Percentiles rank a stretch among this genome's conserved stretches.
Evolutionary conservation across 768 basidiomycete genomes (phyloP).

Genomic region (Tricholoma matsutake): DNA sequence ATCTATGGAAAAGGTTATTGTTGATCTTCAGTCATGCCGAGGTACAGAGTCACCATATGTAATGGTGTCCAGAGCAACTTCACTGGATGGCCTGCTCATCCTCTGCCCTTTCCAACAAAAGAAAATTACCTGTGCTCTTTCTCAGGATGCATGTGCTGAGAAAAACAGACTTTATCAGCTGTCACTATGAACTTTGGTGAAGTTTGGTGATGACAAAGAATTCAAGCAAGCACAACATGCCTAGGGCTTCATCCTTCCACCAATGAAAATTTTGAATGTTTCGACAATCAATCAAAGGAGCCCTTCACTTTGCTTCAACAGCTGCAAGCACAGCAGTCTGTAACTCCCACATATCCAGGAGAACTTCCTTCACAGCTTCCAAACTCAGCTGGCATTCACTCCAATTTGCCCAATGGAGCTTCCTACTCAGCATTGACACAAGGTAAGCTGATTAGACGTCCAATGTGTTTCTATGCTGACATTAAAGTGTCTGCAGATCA

Average conservation of each 20-base stretch:
- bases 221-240: not conserved
- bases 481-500: too few relatives aligned
- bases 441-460: too few relatives aligned
- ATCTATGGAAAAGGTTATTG: not conserved
- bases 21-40: not conserved
- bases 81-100: not conserved
- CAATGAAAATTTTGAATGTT: not conserved
- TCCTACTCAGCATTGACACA: too few relatives aligned
- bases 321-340: too few relatives aligned
- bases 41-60: not conserved
- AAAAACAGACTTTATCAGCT: not conserved
- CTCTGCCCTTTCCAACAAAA: not conserved
- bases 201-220: not conserved
- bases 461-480: too few relatives aligned
- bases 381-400: too few relatives aligned
- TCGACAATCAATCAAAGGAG: not conserved
- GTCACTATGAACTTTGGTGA: not conserved
- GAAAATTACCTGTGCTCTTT: not conserved
- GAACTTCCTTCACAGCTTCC: too few relatives aligned
- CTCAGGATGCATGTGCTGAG: not conserved
- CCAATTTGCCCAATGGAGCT: too few relatives aligned
- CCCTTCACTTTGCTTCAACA: not conserved
- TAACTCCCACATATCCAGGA: too few relatives aligned
- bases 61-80: not conserved
- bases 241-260: too few relatives aligned